A percentile compares a stretch with the other conserved stretches of the same genome.
Conservation (phyloP, 805 yeast genomes). For the Metschnikowia cerradonensis region DNA sequence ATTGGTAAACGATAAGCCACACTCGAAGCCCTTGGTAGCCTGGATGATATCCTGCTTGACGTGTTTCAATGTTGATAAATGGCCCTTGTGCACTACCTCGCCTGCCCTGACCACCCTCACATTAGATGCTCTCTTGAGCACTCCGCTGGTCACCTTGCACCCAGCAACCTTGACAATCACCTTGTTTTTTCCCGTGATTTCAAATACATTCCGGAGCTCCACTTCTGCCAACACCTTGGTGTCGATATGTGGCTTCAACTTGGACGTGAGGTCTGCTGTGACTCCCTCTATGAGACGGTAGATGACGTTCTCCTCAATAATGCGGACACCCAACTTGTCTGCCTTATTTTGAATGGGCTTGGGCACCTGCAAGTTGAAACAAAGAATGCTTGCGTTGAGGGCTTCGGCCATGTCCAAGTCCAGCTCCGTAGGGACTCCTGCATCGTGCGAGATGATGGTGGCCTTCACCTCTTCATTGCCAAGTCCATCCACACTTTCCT, state of each 20-base stretch:
- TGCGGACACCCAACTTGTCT: slow-evolving; percentile 48
- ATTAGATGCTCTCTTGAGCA: slow-evolving; percentile 52
- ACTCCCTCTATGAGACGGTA: slow-evolving; percentile 87
- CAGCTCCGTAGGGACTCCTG: slow-evolving; percentile 63
- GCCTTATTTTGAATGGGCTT: slow-evolving; percentile 61
- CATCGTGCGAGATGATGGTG: slow-evolving; percentile 65
- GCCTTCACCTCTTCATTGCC: slow-evolving; percentile 84
- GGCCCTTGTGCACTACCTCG: slow-evolving; percentile 51
- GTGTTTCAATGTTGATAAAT: slow-evolving; percentile 69
- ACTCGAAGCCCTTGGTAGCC: slow-evolving; percentile 81
- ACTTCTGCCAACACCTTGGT: slow-evolving; percentile 63
- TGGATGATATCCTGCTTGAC: slow-evolving; percentile 75
- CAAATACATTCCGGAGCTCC: slow-evolving; percentile 67
- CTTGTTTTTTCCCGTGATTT: slow-evolving; percentile 55
- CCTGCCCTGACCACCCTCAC: slow-evolving; percentile 55
- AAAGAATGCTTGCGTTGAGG: slow-evolving; percentile 60
- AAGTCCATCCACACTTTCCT: slow-evolving; percentile 71
- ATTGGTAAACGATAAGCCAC: slow-evolving; percentile 72
- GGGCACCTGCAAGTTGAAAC: slow-evolving; percentile 72
- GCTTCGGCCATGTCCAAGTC: slow-evolving; percentile 40
- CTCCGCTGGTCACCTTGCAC: slow-evolving; percentile 71
- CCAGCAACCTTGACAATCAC: slow-evolving; percentile 73
- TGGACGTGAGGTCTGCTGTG: slow-evolving; percentile 53
- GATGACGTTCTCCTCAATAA: slow-evolving; percentile 72
- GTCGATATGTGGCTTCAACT: slow-evolving; percentile 64